These are phyloP conservation scores for Mortierella sp. DNA, from an alignment of 371 early-diverging fungal species.

Conservation along the genomic window DNA sequence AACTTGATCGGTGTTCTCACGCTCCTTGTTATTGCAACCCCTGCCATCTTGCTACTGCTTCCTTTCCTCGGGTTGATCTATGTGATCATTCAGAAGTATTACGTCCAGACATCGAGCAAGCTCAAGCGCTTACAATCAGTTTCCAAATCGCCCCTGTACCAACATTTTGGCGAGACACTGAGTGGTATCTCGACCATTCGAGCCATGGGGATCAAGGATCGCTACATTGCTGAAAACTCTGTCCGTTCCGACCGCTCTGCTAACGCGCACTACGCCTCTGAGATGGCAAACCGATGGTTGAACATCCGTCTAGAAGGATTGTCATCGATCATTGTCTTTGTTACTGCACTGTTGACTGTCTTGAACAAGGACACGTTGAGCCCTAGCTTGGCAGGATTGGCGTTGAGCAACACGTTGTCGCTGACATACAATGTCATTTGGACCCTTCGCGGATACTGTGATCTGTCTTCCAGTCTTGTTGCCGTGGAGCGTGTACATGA, in stretches of 20 bases:
- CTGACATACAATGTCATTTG: slow-evolving; percentile 70
- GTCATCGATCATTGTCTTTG: slow-evolving; percentile 9
- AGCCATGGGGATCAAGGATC: slow-evolving; percentile 24
- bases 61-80: slow-evolving; percentile 16
- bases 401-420: slow-evolving; percentile 69
- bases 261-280: slow-evolving; percentile 15
- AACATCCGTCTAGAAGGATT: slow-evolving; percentile 51
- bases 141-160: slow-evolving; percentile 69
- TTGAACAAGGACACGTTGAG: slow-evolving; percentile 47
- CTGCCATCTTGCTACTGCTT: slow-evolving; percentile 62
- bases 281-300: slow-evolving; percentile 28
- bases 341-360: slow-evolving; percentile 17
- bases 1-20: slow-evolving; percentile 61
- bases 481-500: slow-evolving; percentile 90
- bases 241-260: slow-evolving; percentile 7
- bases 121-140: slow-evolving; percentile 70
- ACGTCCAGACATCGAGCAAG: slow-evolving; percentile 76
- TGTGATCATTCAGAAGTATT: slow-evolving; percentile 55
- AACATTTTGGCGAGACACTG: slow-evolving; percentile 68
- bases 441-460: slow-evolving; percentile 66
- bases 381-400: slow-evolving; percentile 68
- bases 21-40: slow-evolving; percentile 71
- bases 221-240: slow-evolving; percentile 22
- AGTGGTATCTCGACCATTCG: slow-evolving; percentile 58
- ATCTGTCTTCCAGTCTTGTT: slow-evolving; percentile 76